Percentiles rank a stretch among this genome's conserved stretches.
phyloP scores from a whole-genome alignment of 306 rosid species.

The Argentina anserina region DNA sequence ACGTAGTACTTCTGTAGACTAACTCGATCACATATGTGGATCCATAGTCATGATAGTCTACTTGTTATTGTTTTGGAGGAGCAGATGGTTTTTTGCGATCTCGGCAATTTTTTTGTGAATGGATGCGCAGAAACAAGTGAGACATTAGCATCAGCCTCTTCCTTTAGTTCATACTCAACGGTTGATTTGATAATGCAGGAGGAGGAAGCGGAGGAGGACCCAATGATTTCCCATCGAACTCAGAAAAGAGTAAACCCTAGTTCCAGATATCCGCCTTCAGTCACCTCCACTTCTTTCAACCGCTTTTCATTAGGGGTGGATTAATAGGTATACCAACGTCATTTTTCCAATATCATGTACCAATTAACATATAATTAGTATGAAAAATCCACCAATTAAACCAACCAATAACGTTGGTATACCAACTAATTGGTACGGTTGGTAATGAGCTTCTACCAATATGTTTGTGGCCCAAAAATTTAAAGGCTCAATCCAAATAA shows the following conservation, averaged over 20 bases:
- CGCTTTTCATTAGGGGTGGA: slow-evolving; percentile 44
- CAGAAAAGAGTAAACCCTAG: slow-evolving; percentile 46
- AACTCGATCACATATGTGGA: too few relatives aligned
- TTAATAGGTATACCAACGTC: too few relatives aligned
- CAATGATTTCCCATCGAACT: slow-evolving; percentile 36
- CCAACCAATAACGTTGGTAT: too few relatives aligned
- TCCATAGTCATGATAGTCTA: too few relatives aligned
- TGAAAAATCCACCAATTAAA: too few relatives aligned
- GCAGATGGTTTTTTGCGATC: neutral
- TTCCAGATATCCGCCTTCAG: slow-evolving; percentile 64
- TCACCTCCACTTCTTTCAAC: slow-evolving; percentile 45
- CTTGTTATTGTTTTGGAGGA: neutral
- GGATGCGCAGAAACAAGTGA: slow-evolving; percentile 40
- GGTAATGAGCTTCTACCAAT: too few relatives aligned
- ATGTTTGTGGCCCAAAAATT: too few relatives aligned
- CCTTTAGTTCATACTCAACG: slow-evolving; percentile 50
- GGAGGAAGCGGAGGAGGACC: slow-evolving; percentile 24
- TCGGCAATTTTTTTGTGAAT: slow-evolving; percentile 7
- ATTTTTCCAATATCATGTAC: too few relatives aligned
- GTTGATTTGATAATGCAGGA: slow-evolving; percentile 43
- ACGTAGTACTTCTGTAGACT: too few relatives aligned
- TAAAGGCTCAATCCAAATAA: too few relatives aligned
- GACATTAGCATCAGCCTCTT: slow-evolving; percentile 44
- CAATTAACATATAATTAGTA: too few relatives aligned
- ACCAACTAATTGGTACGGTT: too few relatives aligned